Percentiles rank a stretch among this genome's conserved stretches.
phyloP scores from a whole-genome alignment of 208 protist species.

The Trichomonas gallinae region DNA sequence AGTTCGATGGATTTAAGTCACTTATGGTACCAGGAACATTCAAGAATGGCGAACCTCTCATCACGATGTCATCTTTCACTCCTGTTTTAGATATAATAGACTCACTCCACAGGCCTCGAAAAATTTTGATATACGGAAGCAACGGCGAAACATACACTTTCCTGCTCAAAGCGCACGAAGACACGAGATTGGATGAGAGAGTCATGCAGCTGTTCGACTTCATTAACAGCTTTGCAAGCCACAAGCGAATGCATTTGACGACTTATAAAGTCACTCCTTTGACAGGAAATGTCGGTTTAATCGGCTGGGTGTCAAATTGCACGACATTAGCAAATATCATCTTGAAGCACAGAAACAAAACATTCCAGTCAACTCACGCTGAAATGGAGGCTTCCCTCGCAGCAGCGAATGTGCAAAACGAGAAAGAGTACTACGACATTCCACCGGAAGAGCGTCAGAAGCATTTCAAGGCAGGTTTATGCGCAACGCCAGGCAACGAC shows the following conservation, averaged over 20 bases:
- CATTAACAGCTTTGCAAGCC: neutral
- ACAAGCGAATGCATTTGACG: neutral
- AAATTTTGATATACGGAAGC: neutral
- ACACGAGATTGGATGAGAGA: neutral
- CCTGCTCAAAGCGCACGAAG: neutral
- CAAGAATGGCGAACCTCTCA: neutral
- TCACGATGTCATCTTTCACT: neutral
- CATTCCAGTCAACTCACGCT: neutral
- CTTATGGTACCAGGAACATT: neutral
- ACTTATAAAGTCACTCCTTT: neutral
- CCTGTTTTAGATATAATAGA: neutral
- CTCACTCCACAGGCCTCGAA: neutral
- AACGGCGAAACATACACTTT: neutral
- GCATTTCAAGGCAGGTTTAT: neutral
- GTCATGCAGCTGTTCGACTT: neutral
- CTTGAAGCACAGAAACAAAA: neutral
- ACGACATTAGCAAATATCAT: neutral
- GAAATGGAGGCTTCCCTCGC: neutral
- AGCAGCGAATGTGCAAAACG: neutral
- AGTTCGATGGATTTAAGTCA: neutral
- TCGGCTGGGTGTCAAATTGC: neutral
- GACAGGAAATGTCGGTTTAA: neutral
- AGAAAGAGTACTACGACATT: neutral
- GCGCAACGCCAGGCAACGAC: neutral
- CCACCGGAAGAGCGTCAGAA: neutral